Evolutionary conservation across 2,329 filamentous ascomycete genomes (phyloP), one percentile per base, ranked within the genome.

Genomic region (Calonectria crousiana): DNA sequence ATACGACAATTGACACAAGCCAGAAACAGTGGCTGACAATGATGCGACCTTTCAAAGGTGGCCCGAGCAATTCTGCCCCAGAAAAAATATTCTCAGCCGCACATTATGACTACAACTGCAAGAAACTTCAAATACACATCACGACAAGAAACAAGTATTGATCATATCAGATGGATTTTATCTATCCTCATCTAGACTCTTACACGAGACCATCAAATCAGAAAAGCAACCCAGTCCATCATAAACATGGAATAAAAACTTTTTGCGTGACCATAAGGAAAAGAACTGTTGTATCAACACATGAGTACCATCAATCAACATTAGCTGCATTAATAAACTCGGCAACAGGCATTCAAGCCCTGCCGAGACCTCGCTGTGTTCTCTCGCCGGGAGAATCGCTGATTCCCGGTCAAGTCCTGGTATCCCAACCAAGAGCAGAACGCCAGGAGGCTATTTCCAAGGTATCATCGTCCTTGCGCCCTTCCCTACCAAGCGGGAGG

Each of bases 121-220:
- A 11, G 9, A 23, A 47, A 47, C 11, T 47, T 6, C 8, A 28
- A 18, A 28, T 11, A 6, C 13, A 41, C 26, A 41, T 30, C 56
- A 62, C 36, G 9, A 2, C 26, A 10, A 36, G 49, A 38, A 28
- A 34, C 41, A 65, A 6, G 6, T 34, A 34, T 65, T 65, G 30
- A 65, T 65, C 60, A 49, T 65, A 67, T 64, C 68, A 70, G 52
- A 62, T 77, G 69, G 74, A 76, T 62, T 79, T 78, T 80, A 67
- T 79, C 78, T 79, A 80, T 74, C 77, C 78, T 73, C 75, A 44
- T 72, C 71, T 79, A 80, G 77, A 78, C 74, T 74, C 78, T 67
- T 69, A 76, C 62, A 71, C 4, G 67, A 74, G 41, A 71, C 52
- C 34, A 28, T 53, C 18, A 56, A 68, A 73, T 75, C 75, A 78